Conservation (phyloP, 1,139 yeast genomes). For the Debaryomycetaceae sp. region DNA sequence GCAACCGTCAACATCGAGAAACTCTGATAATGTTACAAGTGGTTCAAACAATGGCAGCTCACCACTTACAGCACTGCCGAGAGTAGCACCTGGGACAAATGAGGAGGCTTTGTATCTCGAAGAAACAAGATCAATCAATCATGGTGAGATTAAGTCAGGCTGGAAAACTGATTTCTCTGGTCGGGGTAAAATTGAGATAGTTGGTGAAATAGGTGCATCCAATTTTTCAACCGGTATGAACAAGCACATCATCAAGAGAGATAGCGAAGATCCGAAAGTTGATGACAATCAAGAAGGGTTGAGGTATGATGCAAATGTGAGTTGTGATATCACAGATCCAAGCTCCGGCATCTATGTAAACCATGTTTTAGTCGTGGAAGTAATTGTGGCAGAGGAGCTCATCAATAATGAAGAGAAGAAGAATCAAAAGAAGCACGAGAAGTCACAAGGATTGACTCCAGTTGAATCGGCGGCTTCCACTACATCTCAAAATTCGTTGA, state of each 20-base stretch:
- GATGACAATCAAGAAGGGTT: conserved; percentile 25
- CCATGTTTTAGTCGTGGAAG: conserved; percentile 77
- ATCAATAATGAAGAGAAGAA: conserved; percentile 32
- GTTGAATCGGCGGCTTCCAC: conserved; percentile 11
- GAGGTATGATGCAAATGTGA: conserved; percentile 52
- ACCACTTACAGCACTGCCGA: conserved; percentile 2
- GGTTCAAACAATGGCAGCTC: neutral
- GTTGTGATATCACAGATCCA: conserved; percentile 83
- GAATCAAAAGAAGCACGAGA: conserved; percentile 7
- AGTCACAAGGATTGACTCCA: conserved; percentile 11
- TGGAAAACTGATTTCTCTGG: conserved; percentile 91
- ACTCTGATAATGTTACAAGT: neutral
- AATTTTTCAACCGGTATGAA: conserved; percentile 53
- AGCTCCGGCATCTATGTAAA: conserved; percentile 70
- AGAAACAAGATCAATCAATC: conserved; percentile 67
- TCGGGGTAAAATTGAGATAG: conserved; percentile 71
- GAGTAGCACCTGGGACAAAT: conserved; percentile 3
- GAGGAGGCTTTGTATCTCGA: conserved; percentile 52
- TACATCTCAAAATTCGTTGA: conserved; percentile 3
- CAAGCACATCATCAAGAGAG: conserved; percentile 24
- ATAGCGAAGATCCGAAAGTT: conserved; percentile 24
- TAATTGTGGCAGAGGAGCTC: conserved; percentile 89
- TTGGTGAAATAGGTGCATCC: conserved; percentile 62
- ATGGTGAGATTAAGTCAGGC: conserved; percentile 81
- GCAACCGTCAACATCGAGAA: neutral